phyloP scores from a whole-genome alignment of 306 rosid species.

The Citrullus mucosospermus region DNA sequence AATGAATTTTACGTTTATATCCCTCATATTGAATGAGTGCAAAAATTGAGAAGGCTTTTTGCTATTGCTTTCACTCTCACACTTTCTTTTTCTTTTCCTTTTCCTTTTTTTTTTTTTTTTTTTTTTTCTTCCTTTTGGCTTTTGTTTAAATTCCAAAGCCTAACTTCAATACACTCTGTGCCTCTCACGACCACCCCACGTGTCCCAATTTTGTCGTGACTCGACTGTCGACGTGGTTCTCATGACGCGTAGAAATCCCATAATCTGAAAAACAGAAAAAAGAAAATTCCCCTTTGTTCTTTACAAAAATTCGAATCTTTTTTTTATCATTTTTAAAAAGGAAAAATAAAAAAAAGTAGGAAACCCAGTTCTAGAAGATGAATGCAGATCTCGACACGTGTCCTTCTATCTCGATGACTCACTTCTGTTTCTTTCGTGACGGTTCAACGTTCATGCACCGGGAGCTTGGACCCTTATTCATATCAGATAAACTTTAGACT shows the following conservation, averaged over 20 bases:
- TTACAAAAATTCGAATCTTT: neutral
- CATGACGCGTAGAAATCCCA: neutral
- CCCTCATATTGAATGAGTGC: neutral
- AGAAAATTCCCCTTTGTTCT: neutral
- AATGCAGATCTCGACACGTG: neutral
- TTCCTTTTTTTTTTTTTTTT: neutral
- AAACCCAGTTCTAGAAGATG: neutral
- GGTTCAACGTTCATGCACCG: constrained; percentile 12
- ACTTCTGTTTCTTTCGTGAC: neutral
- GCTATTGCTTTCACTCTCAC: neutral
- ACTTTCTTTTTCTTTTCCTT: too few species aligned
- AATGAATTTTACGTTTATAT: neutral
- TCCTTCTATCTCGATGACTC: constrained; percentile 1
- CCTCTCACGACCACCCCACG: neutral
- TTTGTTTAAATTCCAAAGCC: constrained; percentile 4
- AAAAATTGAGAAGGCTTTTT: neutral
- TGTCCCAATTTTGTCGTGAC: neutral
- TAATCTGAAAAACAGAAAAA: neutral
- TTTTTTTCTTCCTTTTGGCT: neutral
- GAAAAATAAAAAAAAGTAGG: neutral
- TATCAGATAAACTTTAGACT: neutral
- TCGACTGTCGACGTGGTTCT: constrained; percentile 3
- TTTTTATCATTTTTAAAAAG: neutral
- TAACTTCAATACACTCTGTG: constrained; percentile 2
- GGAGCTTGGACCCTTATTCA: neutral